Conservation (phyloP, 2,329 filamentous ascomycete genomes). For the Truncatella angustata region DNA sequence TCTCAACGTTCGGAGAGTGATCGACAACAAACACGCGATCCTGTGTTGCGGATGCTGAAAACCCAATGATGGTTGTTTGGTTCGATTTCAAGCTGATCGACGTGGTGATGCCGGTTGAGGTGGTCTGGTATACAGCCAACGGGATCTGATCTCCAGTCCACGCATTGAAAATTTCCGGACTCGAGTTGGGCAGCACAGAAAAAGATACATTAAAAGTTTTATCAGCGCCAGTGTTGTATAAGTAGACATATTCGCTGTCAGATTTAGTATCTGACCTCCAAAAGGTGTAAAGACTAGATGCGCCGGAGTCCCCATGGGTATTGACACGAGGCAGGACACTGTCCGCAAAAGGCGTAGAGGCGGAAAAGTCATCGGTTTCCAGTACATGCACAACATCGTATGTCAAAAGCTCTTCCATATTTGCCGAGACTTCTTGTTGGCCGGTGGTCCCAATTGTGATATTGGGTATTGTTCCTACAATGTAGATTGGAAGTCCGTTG, state of each 20-base stretch:
- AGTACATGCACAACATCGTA: constrained; percentile 2
- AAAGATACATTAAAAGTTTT: constrained; percentile 7
- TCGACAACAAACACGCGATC: neutral
- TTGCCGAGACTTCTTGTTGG: constrained; percentile 7
- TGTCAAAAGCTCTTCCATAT: constrained; percentile 4
- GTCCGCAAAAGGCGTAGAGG: neutral
- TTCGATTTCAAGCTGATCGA: neutral
- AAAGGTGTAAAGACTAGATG: constrained; percentile 8
- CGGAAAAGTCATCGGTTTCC: constrained; percentile 1
- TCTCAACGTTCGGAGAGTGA: neutral
- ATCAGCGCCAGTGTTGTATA: constrained; percentile 10
- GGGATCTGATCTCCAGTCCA: constrained; percentile 4
- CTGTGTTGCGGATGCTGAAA: neutral
- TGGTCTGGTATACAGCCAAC: neutral
- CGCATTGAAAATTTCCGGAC: neutral
- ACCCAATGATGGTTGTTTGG: constrained; percentile 6
- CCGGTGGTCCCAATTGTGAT: constrained; percentile 7
- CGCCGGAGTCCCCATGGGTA: neutral
- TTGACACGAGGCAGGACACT: constrained; percentile 8
- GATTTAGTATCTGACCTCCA: constrained; percentile 6
- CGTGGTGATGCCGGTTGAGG: neutral
- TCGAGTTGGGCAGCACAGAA: neutral
- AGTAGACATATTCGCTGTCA: constrained; percentile 6
- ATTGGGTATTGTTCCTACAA: constrained; percentile 14
- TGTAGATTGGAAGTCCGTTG: constrained; percentile 19